phyloP scores from a whole-genome alignment of 1,284 basidiomycete genomes.

The Malassezia restricta region DNA sequence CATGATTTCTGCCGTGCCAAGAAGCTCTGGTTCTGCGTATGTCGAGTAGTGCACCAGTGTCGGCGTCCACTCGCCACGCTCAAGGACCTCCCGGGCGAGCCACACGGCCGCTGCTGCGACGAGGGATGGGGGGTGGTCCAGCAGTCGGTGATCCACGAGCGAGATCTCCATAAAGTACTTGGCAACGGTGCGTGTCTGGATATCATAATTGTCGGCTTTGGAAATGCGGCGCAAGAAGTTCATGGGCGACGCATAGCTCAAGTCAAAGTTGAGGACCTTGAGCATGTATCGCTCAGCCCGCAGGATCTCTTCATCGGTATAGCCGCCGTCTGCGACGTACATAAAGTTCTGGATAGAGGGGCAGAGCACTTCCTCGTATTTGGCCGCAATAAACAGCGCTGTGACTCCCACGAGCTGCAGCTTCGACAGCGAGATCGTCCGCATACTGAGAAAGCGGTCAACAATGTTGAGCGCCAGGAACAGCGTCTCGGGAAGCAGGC shows the following conservation, averaged over 20 bases:
- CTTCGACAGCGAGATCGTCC: conserved; percentile 79
- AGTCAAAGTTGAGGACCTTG: conserved; percentile 78
- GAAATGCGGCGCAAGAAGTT: conserved; percentile 66
- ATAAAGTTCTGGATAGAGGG: conserved; percentile 79
- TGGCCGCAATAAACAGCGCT: conserved; percentile 82
- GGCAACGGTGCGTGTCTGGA: conserved; percentile 75
- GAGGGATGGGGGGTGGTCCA: conserved; percentile 68
- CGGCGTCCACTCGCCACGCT: conserved; percentile 68
- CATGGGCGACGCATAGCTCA: conserved; percentile 84
- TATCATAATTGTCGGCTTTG: conserved; percentile 52
- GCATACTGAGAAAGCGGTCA: conserved; percentile 84
- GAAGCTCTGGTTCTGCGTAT: conserved; percentile 69
- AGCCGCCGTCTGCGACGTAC: conserved; percentile 39
- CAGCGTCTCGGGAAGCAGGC: conserved; percentile 83
- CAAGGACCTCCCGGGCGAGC: conserved; percentile 75
- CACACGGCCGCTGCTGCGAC: conserved; percentile 80
- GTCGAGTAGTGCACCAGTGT: conserved; percentile 80
- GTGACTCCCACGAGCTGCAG: conserved; percentile 90
- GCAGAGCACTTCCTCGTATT: conserved; percentile 90
- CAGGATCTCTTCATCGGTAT: conserved; percentile 41
- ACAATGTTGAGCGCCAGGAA: conserved; percentile 90
- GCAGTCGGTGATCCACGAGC: conserved; percentile 71
- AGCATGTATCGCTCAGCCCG: conserved; percentile 80
- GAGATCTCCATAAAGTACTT: conserved; percentile 72
- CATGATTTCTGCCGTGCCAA: conserved; percentile 84